Percentiles rank a stretch among this genome's conserved stretches.
Evolutionary conservation across 2,329 filamentous ascomycete genomes (phyloP).

Genomic region (Aspergillus awamori): DNA sequence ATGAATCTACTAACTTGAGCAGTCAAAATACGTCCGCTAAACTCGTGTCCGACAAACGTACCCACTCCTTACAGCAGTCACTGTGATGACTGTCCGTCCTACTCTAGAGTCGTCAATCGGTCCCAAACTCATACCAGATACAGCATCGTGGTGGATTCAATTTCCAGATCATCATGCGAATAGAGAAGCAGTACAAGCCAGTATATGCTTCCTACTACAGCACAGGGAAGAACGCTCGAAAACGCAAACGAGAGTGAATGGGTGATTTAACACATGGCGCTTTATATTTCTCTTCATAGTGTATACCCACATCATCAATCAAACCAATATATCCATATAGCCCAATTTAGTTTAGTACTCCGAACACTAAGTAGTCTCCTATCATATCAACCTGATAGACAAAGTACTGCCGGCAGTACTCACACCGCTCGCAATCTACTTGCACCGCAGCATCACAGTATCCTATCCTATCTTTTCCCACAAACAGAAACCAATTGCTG

Average conservation of each 20-base stretch:
- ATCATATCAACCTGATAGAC: background rate
- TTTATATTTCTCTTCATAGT: background rate
- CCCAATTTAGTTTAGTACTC: background rate
- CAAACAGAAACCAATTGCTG: background rate
- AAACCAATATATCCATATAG: background rate
- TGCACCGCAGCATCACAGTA: conserved; percentile 16
- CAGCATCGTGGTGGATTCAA: background rate
- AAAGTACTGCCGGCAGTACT: conserved; percentile 20
- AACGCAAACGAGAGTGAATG: too few species aligned
- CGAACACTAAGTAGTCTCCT: background rate
- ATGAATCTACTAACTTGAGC: background rate
- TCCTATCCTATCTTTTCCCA: background rate
- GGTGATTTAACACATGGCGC: too few species aligned
- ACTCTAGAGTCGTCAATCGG: background rate
- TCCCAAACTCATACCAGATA: background rate
- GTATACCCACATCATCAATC: background rate
- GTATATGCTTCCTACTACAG: too few species aligned
- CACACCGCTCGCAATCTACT: conserved; percentile 15
- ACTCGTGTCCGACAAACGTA: background rate
- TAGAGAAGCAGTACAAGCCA: too few species aligned
- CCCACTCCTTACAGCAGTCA: background rate
- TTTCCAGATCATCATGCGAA: too few species aligned
- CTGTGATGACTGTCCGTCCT: too few species aligned
- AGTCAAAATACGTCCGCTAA: conserved; percentile 55
- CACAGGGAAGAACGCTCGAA: too few species aligned